Percentiles rank a stretch among this genome's conserved stretches.
Evolutionary conservation across 306 rosid species (phyloP).

Genomic region (Oemleria cerasiformis): DNA sequence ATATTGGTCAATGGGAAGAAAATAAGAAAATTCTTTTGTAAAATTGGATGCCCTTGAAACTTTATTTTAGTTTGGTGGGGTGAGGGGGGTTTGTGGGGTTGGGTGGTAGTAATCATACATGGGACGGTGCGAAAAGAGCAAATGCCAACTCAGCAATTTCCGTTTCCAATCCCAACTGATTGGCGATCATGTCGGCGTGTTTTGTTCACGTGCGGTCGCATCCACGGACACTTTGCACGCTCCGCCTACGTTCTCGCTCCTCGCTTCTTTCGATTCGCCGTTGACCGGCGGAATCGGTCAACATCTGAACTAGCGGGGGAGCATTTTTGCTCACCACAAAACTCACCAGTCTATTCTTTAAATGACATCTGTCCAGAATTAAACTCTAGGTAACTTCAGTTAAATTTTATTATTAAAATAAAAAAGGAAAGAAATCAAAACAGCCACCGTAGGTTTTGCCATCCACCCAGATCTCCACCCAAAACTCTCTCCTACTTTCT

Average conservation of each 20-base stretch:
- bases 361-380: too few relatives aligned
- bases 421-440: too few relatives aligned
- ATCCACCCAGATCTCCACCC: too few relatives aligned
- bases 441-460: too few relatives aligned
- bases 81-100: constrained; percentile 5
- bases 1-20: constrained; percentile 29
- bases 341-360: not conserved
- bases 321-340: not conserved
- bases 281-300: constrained; percentile 16
- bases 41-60: constrained; percentile 23
- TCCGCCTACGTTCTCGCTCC: not conserved
- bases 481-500: too few relatives aligned
- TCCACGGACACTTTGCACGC: constrained; percentile 17
- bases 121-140: constrained; percentile 40
- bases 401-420: too few relatives aligned
- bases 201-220: constrained; percentile 27
- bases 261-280: not conserved
- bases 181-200: constrained; percentile 40
- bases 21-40: not conserved
- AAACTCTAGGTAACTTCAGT: too few relatives aligned
- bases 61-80: constrained; percentile 1
- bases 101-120: constrained; percentile 47
- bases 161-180: constrained; percentile 34
- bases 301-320: not conserved
- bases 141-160: constrained; percentile 38